Evolutionary conservation across 2,329 filamentous ascomycete species (phyloP).

Genomic region (Epichloe hybrida): DNA sequence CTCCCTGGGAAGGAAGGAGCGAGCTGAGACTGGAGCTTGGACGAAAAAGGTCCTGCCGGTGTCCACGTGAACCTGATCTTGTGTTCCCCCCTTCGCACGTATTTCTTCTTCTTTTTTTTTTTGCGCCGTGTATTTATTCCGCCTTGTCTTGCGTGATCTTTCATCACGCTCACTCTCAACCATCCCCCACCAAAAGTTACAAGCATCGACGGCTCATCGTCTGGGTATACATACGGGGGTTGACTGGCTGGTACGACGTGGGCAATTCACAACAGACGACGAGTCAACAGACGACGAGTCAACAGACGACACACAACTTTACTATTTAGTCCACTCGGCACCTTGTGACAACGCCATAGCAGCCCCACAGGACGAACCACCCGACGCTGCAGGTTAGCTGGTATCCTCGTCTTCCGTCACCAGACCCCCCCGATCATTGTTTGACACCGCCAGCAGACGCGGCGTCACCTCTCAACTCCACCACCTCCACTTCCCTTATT

Average conservation of each 20-base stretch:
- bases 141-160: too few relatives aligned
- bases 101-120: background rate
- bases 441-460: constrained; percentile 15
- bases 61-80: background rate
- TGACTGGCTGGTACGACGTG: background rate
- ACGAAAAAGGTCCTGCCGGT: background rate
- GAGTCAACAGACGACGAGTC: background rate
- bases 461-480: constrained; percentile 9
- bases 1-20: background rate
- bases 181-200: background rate
- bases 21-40: too few relatives aligned
- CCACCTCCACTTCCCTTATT: constrained; percentile 14
- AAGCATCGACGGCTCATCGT: background rate
- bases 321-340: background rate
- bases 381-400: constrained; percentile 3
- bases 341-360: constrained; percentile 4
- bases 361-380: background rate
- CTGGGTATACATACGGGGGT: background rate
- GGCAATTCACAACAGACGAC: background rate
- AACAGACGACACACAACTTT: background rate
- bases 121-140: background rate
- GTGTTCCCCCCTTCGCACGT: background rate
- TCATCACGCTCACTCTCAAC: background rate
- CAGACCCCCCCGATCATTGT: constrained; percentile 15
- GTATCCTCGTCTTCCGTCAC: constrained; percentile 12